Percentiles rank a stretch among this genome's conserved stretches.
These are phyloP conservation scores for Astrothelium macrocarpum DNA, from an alignment of 495 filamentous ascomycete species.

Conservation along the genomic window DNA sequence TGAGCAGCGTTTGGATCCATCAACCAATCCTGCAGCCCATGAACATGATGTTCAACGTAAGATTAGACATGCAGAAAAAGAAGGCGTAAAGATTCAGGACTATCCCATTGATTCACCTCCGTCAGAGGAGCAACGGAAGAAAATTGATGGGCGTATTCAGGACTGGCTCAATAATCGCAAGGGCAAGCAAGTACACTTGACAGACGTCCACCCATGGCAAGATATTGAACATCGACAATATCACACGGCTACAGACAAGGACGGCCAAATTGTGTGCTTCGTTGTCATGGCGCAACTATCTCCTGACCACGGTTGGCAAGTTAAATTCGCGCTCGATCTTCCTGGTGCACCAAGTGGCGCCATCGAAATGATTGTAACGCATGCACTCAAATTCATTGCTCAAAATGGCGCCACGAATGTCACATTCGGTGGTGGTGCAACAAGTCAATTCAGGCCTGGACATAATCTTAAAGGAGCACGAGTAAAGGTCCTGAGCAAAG, in stretches of 20 bases:
- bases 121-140: slow-evolving; percentile 50
- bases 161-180: slow-evolving; percentile 74
- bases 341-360: slow-evolving; percentile 65
- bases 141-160: slow-evolving; percentile 58
- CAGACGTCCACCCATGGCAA: slow-evolving; percentile 72
- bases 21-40: slow-evolving; percentile 42
- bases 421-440: slow-evolving; percentile 74
- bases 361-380: slow-evolving; percentile 69
- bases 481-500: slow-evolving; percentile 62
- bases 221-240: slow-evolving; percentile 71
- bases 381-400: slow-evolving; percentile 61
- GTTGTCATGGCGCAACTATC: slow-evolving; percentile 65
- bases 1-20: slow-evolving; percentile 67
- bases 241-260: slow-evolving; percentile 59
- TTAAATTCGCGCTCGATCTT: slow-evolving; percentile 84
- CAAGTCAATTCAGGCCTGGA: slow-evolving; percentile 54
- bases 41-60: slow-evolving; percentile 57
- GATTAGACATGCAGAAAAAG: slow-evolving; percentile 66
- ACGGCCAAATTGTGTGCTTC: slow-evolving; percentile 59
- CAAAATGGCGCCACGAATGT: slow-evolving; percentile 52
- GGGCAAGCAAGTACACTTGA: slow-evolving; percentile 75
- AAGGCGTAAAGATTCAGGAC: slow-evolving; percentile 64
- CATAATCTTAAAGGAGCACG: slow-evolving; percentile 65
- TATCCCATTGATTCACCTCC: slow-evolving; percentile 50
- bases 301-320: slow-evolving; percentile 69